Conservation (phyloP, 1,284 basidiomycete genomes). For the Malassezia vespertilionis region DNA sequence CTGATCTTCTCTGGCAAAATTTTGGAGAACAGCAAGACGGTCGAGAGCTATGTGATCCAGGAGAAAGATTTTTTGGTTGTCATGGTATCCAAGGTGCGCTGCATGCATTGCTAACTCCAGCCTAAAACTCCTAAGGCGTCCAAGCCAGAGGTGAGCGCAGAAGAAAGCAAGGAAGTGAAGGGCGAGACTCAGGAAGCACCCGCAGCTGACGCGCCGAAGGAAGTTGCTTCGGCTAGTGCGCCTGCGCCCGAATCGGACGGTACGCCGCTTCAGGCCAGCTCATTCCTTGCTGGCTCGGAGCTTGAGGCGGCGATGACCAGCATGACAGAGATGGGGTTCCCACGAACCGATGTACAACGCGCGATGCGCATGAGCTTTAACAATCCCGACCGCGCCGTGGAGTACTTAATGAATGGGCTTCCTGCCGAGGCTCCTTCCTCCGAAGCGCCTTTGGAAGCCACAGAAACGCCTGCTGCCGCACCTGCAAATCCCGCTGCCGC, state of each 20-base stretch:
- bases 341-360: constrained; percentile 66
- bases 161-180: constrained; percentile 8
- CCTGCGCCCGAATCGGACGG: not conserved
- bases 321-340: constrained; percentile 81
- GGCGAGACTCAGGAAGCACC: not conserved
- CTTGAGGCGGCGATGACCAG: constrained; percentile 39
- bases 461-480: constrained; percentile 61
- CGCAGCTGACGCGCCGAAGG: not conserved
- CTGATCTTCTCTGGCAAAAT: constrained; percentile 96
- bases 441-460: not conserved
- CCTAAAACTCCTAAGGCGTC: constrained; percentile 25
- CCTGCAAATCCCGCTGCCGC: constrained; percentile 51
- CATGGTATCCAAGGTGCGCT: constrained; percentile 83
- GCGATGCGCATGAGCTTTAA: constrained; percentile 91
- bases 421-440: constrained; percentile 53
- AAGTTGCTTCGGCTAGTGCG: not conserved
- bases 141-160: constrained; percentile 1
- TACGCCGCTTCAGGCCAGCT: constrained; percentile 3
- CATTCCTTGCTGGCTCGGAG: constrained; percentile 19
- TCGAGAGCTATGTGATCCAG: constrained; percentile 82
- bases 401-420: constrained; percentile 80
- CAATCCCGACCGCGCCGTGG: constrained; percentile 93
- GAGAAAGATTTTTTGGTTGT: constrained; percentile 98
- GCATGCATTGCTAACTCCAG: constrained; percentile 7
- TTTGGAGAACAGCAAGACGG: constrained; percentile 72